Evolutionary conservation across 208 protist species (phyloP).

Genomic region (Leishmania braziliensis): DNA sequence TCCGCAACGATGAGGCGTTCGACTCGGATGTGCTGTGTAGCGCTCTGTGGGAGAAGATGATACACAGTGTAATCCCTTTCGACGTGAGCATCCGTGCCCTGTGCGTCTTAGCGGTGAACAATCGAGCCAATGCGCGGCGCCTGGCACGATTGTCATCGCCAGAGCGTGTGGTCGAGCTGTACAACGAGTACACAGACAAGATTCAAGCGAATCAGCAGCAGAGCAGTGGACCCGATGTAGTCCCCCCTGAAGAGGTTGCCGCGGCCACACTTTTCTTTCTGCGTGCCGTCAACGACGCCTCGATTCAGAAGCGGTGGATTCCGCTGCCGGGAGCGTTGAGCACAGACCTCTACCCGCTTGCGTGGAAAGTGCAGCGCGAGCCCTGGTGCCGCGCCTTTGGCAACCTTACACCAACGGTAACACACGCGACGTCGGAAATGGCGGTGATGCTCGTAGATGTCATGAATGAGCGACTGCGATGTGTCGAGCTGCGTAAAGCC

Average conservation of each 20-base stretch:
- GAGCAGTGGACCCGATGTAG: constrained; percentile 19
- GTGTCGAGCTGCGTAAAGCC: constrained; percentile 17
- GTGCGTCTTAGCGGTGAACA: constrained; percentile 64
- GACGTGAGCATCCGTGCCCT: constrained; percentile 74
- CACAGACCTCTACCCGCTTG: constrained; percentile 43
- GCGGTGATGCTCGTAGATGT: constrained; percentile 38
- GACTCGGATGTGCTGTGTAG: constrained; percentile 63
- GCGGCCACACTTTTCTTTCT: constrained; percentile 71
- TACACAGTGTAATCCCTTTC: constrained; percentile 75
- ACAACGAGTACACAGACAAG: constrained; percentile 45
- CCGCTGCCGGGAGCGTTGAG: constrained; percentile 31
- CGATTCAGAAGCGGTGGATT: constrained; percentile 34
- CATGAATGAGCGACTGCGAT: constrained; percentile 38
- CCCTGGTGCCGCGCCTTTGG: constrained; percentile 65
- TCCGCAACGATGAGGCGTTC: constrained; percentile 42
- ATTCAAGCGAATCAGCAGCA: constrained; percentile 11
- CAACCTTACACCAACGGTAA: background rate
- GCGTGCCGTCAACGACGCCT: constrained; percentile 55
- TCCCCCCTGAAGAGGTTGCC: constrained; percentile 44
- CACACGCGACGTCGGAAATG: constrained; percentile 15
- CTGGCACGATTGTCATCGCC: constrained; percentile 36
- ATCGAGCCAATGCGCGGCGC: constrained; percentile 46
- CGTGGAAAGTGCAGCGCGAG: constrained; percentile 30
- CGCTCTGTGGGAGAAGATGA: constrained; percentile 69
- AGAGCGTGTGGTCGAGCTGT: constrained; percentile 46